Percentiles rank a stretch among this genome's conserved stretches.
These are phyloP conservation scores for Fraxinus nigra DNA, from an alignment of 305 asterid genomes.

Conservation along the genomic window DNA sequence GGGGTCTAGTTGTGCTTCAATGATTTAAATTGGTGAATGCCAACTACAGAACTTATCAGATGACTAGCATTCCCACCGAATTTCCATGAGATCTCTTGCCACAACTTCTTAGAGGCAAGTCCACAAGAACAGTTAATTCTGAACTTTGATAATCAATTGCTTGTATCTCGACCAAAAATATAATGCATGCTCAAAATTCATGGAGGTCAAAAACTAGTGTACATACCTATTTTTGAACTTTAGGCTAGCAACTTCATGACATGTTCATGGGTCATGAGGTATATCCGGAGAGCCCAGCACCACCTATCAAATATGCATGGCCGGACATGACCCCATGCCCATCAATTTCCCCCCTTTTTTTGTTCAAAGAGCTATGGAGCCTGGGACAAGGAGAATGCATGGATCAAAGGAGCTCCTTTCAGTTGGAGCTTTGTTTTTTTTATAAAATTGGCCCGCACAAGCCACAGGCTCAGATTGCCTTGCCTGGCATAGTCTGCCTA, in stretches of 20 bases:
- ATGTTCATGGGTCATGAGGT: neutral
- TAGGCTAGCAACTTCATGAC: neutral
- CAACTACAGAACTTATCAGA: neutral
- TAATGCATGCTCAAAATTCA: neutral
- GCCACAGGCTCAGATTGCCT: neutral
- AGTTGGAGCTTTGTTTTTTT: no score
- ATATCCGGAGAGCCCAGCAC: neutral
- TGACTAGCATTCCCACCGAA: neutral
- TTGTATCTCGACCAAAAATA: neutral
- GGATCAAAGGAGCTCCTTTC: neutral
- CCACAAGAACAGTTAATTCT: neutral
- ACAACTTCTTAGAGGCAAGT: neutral
- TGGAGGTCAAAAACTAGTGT: neutral
- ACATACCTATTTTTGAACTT: neutral
- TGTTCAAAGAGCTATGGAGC: neutral
- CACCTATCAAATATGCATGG: neutral
- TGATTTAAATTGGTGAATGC: neutral
- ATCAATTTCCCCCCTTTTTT: neutral
- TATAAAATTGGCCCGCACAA: neutral
- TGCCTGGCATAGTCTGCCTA: neutral
- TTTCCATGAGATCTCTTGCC: neutral
- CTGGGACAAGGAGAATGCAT: neutral
- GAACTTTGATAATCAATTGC: neutral
- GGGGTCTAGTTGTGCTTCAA: neutral
- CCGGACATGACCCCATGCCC: neutral